Conservation (phyloP, 1,284 basidiomycete species). For the Irpex rosettiformis region DNA sequence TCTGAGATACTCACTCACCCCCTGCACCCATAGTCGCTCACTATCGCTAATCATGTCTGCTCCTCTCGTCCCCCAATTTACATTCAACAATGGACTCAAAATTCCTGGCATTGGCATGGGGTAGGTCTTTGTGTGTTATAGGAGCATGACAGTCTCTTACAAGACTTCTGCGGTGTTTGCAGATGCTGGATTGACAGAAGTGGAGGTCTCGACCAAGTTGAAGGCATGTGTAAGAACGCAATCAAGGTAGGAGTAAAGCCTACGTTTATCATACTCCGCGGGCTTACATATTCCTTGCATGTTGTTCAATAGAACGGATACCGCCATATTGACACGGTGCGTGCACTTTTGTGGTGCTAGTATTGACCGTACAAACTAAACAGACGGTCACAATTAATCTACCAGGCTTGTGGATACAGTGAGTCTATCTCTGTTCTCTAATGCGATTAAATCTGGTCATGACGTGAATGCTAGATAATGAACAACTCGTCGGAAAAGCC, state of each 20-base stretch:
- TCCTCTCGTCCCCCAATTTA: conserved; percentile 13
- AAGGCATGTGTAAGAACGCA: conserved; percentile 17
- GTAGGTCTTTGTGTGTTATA: conserved; percentile 13
- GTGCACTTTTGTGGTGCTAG: background rate
- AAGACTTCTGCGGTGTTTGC: no score
- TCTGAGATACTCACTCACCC: no score
- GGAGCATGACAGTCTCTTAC: no score
- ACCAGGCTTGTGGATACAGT: background rate
- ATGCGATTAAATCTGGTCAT: background rate
- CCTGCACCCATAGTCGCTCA: no score
- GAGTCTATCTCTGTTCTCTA: background rate
- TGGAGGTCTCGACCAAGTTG: conserved; percentile 14
- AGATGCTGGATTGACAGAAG: conserved; percentile 19
- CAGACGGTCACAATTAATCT: no score
- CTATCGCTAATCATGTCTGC: no score
- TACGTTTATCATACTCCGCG: no score
- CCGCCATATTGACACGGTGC: conserved; percentile 14
- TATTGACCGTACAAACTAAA: no score
- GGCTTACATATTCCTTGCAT: background rate
- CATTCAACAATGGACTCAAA: conserved; percentile 18
- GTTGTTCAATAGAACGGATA: conserved; percentile 6
- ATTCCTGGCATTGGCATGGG: conserved; percentile 19
- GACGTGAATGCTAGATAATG: conserved; percentile 8
- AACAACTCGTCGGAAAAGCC: conserved; percentile 12
- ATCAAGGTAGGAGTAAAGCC: conserved; percentile 14